Evolutionary conservation across 2,329 filamentous ascomycete genomes (phyloP), one percentile per base, ranked within the genome.

Genomic region (Raffaelea albimanens): DNA sequence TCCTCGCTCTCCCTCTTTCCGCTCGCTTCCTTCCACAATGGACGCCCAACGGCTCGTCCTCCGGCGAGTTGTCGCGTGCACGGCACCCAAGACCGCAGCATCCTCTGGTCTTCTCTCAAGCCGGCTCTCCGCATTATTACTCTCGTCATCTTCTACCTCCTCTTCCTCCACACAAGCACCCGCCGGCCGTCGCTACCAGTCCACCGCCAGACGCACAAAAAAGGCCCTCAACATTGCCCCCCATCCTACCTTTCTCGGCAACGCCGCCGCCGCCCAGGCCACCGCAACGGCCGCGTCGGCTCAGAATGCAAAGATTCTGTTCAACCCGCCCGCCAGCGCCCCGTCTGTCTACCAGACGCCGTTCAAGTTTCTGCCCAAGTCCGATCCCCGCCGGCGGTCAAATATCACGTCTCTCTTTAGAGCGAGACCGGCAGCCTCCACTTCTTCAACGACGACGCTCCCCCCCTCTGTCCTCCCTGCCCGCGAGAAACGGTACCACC

Each of bases 271-370:
- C 21, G 41, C 16, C 41, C 14, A 29, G 18, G 39, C 45, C 23
- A 23, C 42, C 19, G 31, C 44, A 18, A 39, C 64, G 54, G 60
- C 69, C 56, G 25, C 7, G 25, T 13, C 25, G 25, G 25, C 13
- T 29, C 25, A 29, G 7, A 29, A 29, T n/a, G 13, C 25, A 13
- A 63, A 66, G 50, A 67, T 73, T 56, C 63, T 73, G 55, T 71
- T 70, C 64, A 73, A 73, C 62, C 70, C 70, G 39, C 70, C 70
- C 39, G 63, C 69, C 29, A 65, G 69, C 40, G 65, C 64, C 31
- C 62, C 69, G 13, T 64, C 76, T n/a, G 77, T 80, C 49, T 71
- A 70, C 57, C 75, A 83, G 65, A 83, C 80, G n/a, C 80, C 80
- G 48, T 74, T 80, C 65, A 75, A 80, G 59, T 83, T 83, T 64